Evolutionary conservation across 257 asterid genomes (phyloP).

Genomic region (Dorcoceras hygrometricum): DNA sequence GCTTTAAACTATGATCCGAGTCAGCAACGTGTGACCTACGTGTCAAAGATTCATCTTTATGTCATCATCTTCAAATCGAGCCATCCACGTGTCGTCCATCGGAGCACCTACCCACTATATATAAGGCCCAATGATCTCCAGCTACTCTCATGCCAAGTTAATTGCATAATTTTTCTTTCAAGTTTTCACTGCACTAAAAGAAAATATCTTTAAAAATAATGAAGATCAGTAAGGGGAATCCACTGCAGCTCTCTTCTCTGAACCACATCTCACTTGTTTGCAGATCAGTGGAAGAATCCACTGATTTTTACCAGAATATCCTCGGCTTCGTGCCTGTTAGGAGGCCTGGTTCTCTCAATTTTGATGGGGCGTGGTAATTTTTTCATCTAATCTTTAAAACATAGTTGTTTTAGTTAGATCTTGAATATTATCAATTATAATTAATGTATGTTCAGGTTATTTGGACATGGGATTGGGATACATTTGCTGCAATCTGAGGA

Average conservation of each 20-base stretch:
- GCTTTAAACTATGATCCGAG: constrained; percentile 26
- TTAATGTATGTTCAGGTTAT: constrained; percentile 48
- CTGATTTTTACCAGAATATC: constrained; percentile 62
- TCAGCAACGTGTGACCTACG: constrained; percentile 55
- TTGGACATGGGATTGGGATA: constrained; percentile 90
- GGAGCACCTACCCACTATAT: not conserved
- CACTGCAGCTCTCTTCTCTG: constrained; percentile 72
- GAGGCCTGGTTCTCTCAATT: constrained; percentile 84
- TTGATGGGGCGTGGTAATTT: constrained; percentile 86
- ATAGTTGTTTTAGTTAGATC: not conserved
- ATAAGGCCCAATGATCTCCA: not conserved
- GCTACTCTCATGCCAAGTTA: not conserved
- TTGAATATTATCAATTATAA: not conserved
- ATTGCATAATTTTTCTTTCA: not conserved
- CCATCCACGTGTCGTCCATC: constrained; percentile 10
- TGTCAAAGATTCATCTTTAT: constrained; percentile 28
- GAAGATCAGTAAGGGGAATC: constrained; percentile 65
- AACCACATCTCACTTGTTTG: constrained; percentile 88
- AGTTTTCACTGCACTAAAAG: no score
- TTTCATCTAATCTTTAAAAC: no score
- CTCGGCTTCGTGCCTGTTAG: constrained; percentile 87
- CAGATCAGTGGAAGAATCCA: constrained; percentile 77
- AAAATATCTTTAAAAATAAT: constrained; percentile 22
- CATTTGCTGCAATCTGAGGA: constrained; percentile 83
- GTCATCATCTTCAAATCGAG: constrained; percentile 30